Evolutionary conservation across 176 grass and related monocot genomes (phyloP).

Genomic region (Carex littledalei): DNA sequence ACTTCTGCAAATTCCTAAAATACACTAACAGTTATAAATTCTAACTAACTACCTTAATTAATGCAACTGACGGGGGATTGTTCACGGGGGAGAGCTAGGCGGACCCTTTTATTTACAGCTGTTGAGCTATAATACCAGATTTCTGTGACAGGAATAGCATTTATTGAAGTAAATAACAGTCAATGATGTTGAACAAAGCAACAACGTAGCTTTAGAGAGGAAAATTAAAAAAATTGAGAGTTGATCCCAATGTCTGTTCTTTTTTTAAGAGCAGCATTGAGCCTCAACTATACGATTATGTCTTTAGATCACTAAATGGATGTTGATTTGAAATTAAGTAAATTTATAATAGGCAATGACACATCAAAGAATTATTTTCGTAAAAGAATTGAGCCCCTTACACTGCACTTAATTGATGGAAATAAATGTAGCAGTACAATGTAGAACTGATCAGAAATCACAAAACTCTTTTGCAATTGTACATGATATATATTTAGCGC

Average conservation of each 20-base stretch:
- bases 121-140: neutral
- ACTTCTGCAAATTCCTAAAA: too few relatives aligned
- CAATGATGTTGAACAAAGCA: neutral
- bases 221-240: neutral
- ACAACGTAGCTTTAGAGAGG: neutral
- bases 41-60: slow-evolving; percentile 49
- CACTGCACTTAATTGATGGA: neutral
- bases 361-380: neutral
- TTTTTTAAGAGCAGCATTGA: neutral
- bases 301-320: neutral
- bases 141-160: neutral
- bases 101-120: too few relatives aligned
- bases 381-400: neutral
- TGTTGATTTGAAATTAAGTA: neutral
- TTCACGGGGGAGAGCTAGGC: too few relatives aligned
- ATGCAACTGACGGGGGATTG: too few relatives aligned
- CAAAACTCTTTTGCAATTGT: neutral
- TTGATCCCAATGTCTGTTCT: neutral
- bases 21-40: too few relatives aligned
- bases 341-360: neutral
- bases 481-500: neutral
- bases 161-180: neutral
- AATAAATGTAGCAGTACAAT: neutral
- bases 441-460: neutral
- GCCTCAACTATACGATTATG: neutral